A percentile compares a stretch with the other conserved stretches of the same genome.
Evolutionary conservation across 441 rosid species (phyloP).

Genomic region (Iberis amara): DNA sequence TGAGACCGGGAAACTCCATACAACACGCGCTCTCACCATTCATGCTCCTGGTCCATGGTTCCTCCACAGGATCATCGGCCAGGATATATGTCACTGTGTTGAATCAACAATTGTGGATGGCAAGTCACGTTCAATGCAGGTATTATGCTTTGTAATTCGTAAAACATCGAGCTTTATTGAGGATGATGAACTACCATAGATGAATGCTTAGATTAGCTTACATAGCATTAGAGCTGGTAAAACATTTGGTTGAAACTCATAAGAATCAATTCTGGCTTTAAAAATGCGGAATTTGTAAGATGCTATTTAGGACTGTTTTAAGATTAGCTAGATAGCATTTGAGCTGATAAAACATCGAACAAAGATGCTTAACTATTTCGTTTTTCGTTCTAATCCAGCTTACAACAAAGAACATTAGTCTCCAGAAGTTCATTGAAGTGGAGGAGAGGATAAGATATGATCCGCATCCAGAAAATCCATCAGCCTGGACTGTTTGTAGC

Average conservation of each 20-base stretch:
- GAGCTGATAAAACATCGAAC: background rate
- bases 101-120: constrained; percentile 86
- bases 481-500: constrained; percentile 69
- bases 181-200: background rate
- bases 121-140: constrained; percentile 61
- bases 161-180: too few relatives aligned
- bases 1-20: constrained; percentile 64
- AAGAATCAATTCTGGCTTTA: too few relatives aligned
- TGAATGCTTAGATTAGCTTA: background rate
- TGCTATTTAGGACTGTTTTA: too few relatives aligned
- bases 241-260: background rate
- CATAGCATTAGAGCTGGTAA: constrained; percentile 2
- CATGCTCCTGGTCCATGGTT: constrained; percentile 98
- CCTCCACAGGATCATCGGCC: constrained; percentile 66
- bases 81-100: constrained; percentile 86
- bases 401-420: constrained; percentile 75
- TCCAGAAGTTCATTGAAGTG: constrained; percentile 83
- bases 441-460: constrained; percentile 77
- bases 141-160: too few relatives aligned
- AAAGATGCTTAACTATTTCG: constrained; percentile 2
- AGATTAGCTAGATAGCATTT: too few relatives aligned
- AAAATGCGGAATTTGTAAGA: too few relatives aligned
- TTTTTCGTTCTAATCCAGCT: constrained; percentile 38
- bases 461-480: constrained; percentile 86
- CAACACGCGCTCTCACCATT: constrained; percentile 75